phyloP scores from a whole-genome alignment of 1,284 basidiomycete genomes.

The Leccinum griseonigrum region DNA sequence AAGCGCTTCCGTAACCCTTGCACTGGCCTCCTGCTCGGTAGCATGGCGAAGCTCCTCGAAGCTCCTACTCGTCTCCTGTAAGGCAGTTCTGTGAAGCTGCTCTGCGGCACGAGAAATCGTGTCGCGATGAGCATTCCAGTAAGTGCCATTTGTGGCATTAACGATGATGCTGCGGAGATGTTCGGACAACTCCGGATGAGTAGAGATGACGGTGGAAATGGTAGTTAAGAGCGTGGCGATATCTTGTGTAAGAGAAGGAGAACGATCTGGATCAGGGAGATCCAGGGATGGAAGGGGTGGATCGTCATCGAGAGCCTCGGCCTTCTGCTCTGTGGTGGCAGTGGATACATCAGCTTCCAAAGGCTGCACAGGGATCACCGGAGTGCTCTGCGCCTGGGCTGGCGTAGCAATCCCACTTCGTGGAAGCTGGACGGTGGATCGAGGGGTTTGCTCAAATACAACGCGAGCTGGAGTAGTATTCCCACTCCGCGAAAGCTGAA shows the following conservation, averaged over 20 bases:
- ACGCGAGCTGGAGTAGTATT: neutral
- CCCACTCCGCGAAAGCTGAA: neutral
- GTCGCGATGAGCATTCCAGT: constrained; percentile 63
- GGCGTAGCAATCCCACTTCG: constrained; percentile 25
- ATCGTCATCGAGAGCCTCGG: constrained; percentile 35
- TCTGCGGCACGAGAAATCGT: constrained; percentile 54
- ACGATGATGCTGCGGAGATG: constrained; percentile 58
- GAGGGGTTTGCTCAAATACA: neutral
- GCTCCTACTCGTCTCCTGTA: constrained; percentile 39
- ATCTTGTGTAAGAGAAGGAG: constrained; percentile 58
- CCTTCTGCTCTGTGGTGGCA: constrained; percentile 15
- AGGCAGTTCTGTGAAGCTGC: constrained; percentile 44
- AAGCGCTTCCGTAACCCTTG: constrained; percentile 61
- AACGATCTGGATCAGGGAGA: constrained; percentile 25
- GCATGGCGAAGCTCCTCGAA: constrained; percentile 44
- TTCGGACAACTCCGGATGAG: constrained; percentile 70
- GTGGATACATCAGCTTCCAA: constrained; percentile 17
- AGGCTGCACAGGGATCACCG: constrained; percentile 26
- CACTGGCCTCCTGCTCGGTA: constrained; percentile 62
- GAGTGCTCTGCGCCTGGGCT: constrained; percentile 35
- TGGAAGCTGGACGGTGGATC: constrained; percentile 9
- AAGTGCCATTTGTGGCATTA: constrained; percentile 60
- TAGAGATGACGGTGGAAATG: constrained; percentile 49
- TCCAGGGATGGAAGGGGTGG: constrained; percentile 57
- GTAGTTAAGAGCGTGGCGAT: constrained; percentile 57